Conservation (phyloP, 768 basidiomycete genomes). For the Clitopilus hobsonii region DNA sequence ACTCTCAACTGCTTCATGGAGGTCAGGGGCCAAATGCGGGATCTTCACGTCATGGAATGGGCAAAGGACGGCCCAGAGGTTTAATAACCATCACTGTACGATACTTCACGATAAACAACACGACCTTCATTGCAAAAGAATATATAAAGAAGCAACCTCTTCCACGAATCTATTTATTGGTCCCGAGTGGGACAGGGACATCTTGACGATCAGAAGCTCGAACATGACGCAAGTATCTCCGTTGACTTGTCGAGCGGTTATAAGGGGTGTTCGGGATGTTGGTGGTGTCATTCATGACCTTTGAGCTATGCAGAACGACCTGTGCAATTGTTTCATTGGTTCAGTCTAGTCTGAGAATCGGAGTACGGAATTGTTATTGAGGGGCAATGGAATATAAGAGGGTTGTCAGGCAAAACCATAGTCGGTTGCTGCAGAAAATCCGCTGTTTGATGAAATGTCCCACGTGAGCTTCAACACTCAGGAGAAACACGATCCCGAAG, state of each 20-base stretch:
- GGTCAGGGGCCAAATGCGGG: conserved; percentile 31
- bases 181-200: background rate
- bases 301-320: background rate
- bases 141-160: background rate
- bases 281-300: background rate
- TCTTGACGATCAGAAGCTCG: background rate
- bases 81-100: background rate
- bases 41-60: conserved; percentile 32
- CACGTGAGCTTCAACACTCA: conserved; percentile 1
- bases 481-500: conserved; percentile 1
- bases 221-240: background rate
- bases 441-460: conserved; percentile 2
- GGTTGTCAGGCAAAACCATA: background rate
- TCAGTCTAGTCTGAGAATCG: background rate
- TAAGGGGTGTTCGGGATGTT: background rate
- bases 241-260: background rate
- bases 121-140: no score
- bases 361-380: background rate
- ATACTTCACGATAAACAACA: no score
- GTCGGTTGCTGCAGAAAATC: background rate
- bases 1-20: conserved; percentile 32
- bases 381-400: background rate
- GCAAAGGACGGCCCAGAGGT: background rate
- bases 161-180: no score
- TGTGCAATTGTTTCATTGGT: background rate